Evolutionary conservation across 257 asterid genomes (phyloP), one percentile per base, ranked within the genome.

Genomic region (Coffea eugenioides): DNA sequence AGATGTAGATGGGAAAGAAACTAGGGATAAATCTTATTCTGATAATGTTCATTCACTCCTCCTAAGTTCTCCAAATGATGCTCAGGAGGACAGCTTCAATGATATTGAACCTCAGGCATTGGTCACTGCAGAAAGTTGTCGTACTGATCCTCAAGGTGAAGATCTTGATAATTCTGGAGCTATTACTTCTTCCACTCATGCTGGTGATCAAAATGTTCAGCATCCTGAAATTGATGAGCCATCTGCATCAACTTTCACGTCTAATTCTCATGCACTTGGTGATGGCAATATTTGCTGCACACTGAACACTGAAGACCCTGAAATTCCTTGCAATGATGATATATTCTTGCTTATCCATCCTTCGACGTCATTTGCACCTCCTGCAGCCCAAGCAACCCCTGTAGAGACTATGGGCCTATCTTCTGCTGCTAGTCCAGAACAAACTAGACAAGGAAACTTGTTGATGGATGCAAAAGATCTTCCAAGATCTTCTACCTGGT

Each of bases 321-420:
- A 96, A 80, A 90, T 94, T 90, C 99, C 99, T 77, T 92, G 99
- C 88, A 96, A 96, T 73, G 99, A 96, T 85, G 99, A 96, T 83
- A 94, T 96, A 84, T 96, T 96, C 92, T 90, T 96, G 87, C 99
- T 96, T 80, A 96, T 93, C 84, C 99, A 93, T 85, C 94, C 95
- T 83, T 87, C 94, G 69, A 76, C 92, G 18, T 85, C 93, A 65
- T 90, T 88, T 83, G 88, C 86, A 76, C 82, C 91, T 78, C 84
- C 94, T 74, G 71, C 92, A 74, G 78, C 89, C 75, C 95, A 87
- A 77, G 87, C 88, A 52, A 77, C 73, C 80, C 80, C 83, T 67
- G 76, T 73, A 5, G 74, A 72, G 87, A 57, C 86, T 71, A 48
- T 84, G 84, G 84, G 78, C 79, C 81, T 82, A 69, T 48, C 85